Evolutionary conservation across 2,329 filamentous ascomycete genomes (phyloP).

Genomic region (Colletotrichum tanaceti): DNA sequence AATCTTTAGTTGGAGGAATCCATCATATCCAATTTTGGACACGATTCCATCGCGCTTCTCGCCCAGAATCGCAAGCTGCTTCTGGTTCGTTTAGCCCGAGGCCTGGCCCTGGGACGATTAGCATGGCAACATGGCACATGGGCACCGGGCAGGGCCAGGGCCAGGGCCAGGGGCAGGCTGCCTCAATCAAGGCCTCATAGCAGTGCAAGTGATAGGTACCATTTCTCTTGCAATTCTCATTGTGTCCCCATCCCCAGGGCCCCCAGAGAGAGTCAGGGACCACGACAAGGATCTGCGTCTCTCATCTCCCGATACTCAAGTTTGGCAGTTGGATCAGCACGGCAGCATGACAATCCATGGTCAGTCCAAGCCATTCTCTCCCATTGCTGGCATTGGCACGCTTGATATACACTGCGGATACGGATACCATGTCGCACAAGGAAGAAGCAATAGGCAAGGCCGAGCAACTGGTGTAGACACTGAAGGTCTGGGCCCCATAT

Average conservation of each 20-base stretch:
- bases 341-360: not conserved
- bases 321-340: conserved; percentile 12
- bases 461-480: not conserved
- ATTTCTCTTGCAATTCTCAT: not conserved
- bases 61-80: conserved; percentile 23
- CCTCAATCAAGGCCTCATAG: not conserved
- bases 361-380: not conserved
- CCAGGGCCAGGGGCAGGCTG: too few species aligned
- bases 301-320: not conserved
- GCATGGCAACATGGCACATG: not conserved
- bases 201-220: too few species aligned
- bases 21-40: conserved; percentile 33
- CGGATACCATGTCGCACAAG: not conserved
- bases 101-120: conserved; percentile 5
- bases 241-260: too few species aligned
- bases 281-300: not conserved
- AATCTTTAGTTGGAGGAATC: too few species aligned
- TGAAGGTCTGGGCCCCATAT: conserved; percentile 27
- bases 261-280: not conserved
- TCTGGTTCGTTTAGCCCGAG: conserved; percentile 14
- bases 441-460: conserved; percentile 16
- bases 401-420: too few species aligned
- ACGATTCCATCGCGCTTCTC: conserved; percentile 25
- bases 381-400: conserved; percentile 4
- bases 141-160: not conserved